A percentile compares a stretch with the other conserved stretches of the same genome.
Conservation (phyloP, 495 filamentous ascomycete species). For the Penicillium longicatenatum region DNA sequence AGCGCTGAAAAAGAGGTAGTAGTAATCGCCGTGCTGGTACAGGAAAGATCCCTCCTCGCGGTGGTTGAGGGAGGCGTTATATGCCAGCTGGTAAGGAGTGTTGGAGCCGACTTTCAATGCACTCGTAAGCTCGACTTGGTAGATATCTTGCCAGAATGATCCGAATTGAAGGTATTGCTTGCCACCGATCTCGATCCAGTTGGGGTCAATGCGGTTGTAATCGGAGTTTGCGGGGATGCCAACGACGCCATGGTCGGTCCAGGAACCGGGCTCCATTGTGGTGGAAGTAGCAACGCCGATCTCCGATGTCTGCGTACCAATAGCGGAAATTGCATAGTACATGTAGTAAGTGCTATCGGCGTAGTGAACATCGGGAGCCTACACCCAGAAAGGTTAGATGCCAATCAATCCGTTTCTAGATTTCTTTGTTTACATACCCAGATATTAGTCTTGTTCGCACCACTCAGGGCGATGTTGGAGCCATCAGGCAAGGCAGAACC, state of each 20-base stretch:
- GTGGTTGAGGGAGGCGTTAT: constrained; percentile 52
- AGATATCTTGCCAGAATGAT: constrained; percentile 69
- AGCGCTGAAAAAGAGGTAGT: constrained; percentile 67
- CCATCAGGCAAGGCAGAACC: constrained; percentile 60
- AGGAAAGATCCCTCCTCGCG: constrained; percentile 61
- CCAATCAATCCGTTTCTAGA: background rate
- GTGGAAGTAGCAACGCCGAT: constrained; percentile 70
- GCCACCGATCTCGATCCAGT: constrained; percentile 53
- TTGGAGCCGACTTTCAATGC: constrained; percentile 40
- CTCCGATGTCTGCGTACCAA: constrained; percentile 62
- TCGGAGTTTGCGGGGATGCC: constrained; percentile 51
- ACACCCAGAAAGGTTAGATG: constrained; percentile 9
- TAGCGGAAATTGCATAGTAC: constrained; percentile 69
- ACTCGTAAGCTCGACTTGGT: constrained; percentile 57
- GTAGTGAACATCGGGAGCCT: constrained; percentile 68
- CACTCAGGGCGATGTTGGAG: constrained; percentile 55
- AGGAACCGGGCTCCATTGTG: constrained; percentile 60
- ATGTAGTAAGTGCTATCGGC: constrained; percentile 63
- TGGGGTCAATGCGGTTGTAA: constrained; percentile 75
- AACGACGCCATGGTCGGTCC: constrained; percentile 53
- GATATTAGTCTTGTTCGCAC: constrained; percentile 50
- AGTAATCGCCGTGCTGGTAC: constrained; percentile 57
- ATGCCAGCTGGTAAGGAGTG: constrained; percentile 53
- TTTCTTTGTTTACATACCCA: constrained; percentile 51
- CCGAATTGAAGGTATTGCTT: constrained; percentile 64